A percentile compares a stretch with the other conserved stretches of the same genome.
These are phyloP conservation scores for Chaetomidium leptoderma DNA, from an alignment of 495 filamentous ascomycete species.

Conservation along the genomic window DNA sequence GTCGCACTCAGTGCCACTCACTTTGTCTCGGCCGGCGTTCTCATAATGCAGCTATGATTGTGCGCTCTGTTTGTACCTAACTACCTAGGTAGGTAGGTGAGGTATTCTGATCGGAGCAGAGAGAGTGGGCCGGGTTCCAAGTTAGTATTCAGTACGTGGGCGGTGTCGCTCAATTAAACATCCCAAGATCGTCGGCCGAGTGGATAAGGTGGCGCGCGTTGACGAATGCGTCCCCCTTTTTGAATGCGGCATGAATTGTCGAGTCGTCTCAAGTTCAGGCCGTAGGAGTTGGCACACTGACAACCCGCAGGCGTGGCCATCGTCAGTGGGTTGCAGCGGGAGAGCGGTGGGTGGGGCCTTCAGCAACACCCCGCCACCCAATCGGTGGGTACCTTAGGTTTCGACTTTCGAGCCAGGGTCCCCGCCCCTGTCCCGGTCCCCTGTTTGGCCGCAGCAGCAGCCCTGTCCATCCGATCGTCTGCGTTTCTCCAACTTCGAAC, in stretches of 20 bases:
- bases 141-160: too few species aligned
- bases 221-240: neutral
- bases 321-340: constrained; percentile 14
- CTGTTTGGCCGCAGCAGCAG: constrained; percentile 10
- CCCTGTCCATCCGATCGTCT: constrained; percentile 15
- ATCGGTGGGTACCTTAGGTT: too few species aligned
- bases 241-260: neutral
- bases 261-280: constrained; percentile 2
- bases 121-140: neutral
- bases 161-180: neutral
- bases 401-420: constrained; percentile 3
- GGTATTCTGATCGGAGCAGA: neutral
- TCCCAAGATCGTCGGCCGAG: neutral
- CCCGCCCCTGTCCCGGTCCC: constrained; percentile 7
- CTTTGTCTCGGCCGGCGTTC: constrained; percentile 16
- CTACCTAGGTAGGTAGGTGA: too few species aligned
- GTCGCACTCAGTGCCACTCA: too few species aligned
- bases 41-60: constrained; percentile 3
- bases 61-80: too few species aligned
- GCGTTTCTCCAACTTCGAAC: constrained; percentile 7
- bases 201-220: neutral
- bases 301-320: neutral
- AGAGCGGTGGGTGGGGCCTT: neutral
- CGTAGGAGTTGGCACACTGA: neutral
- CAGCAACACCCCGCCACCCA: constrained; percentile 4